Conservation (phyloP, 2,329 filamentous ascomycete species). For the Fusarium redolens region DNA sequence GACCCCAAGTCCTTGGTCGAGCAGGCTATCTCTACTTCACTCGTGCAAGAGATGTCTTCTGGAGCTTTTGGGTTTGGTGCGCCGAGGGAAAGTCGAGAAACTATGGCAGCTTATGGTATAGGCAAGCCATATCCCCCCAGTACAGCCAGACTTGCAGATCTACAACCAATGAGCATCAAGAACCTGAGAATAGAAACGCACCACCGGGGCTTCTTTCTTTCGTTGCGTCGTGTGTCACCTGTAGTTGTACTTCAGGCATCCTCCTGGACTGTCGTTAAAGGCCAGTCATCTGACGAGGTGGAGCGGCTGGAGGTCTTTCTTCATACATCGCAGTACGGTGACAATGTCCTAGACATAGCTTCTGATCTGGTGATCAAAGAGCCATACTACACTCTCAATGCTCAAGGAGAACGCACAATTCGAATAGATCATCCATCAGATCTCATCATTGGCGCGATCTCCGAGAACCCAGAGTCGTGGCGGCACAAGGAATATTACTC, state of each 20-base stretch:
- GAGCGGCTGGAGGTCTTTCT: constrained; percentile 48
- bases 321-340: constrained; percentile 49
- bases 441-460: constrained; percentile 32
- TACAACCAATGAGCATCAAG: constrained; percentile 41
- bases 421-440: constrained; percentile 52
- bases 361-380: constrained; percentile 59
- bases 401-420: constrained; percentile 54
- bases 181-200: constrained; percentile 48
- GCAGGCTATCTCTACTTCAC: constrained; percentile 45
- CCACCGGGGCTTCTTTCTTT: constrained; percentile 44
- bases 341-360: constrained; percentile 50
- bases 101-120: constrained; percentile 45
- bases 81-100: constrained; percentile 30
- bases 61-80: constrained; percentile 26
- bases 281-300: constrained; percentile 33
- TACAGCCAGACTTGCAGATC: constrained; percentile 18
- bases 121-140: constrained; percentile 46
- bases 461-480: constrained; percentile 35
- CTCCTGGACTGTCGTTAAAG: constrained; percentile 50
- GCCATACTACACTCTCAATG: constrained; percentile 59
- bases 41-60: constrained; percentile 50
- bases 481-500: neutral
- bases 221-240: constrained; percentile 44
- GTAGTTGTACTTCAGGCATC: constrained; percentile 40
- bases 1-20: constrained; percentile 37